Evolutionary conservation across 1,284 basidiomycete species (phyloP).

Genomic region (Ganoderma lucidum): DNA sequence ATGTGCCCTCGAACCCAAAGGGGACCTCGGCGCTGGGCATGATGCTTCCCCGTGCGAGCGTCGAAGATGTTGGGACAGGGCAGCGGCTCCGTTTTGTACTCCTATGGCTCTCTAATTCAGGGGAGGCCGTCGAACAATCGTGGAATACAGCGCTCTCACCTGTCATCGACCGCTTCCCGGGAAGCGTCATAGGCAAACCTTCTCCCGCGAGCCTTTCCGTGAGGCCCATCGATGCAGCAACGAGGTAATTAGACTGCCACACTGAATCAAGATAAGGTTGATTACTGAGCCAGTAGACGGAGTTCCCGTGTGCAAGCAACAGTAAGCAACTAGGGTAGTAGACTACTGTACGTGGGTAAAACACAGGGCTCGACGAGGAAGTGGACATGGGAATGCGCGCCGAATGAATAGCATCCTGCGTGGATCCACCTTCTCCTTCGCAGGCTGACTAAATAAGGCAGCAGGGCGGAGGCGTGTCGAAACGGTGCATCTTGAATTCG

Average conservation of each 20-base stretch:
- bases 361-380: not conserved
- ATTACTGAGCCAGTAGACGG: slow-evolving; percentile 19
- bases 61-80: not conserved
- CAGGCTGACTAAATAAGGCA: not conserved
- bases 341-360: slow-evolving; percentile 11
- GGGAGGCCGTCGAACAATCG: not conserved
- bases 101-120: not conserved
- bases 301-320: slow-evolving; percentile 9
- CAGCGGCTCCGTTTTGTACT: slow-evolving; percentile 13
- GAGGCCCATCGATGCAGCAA: not conserved
- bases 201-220: slow-evolving; percentile 33
- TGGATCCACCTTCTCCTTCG: not conserved
- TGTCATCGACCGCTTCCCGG: not conserved
- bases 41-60: not conserved
- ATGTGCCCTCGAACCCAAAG: not conserved
- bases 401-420: not conserved
- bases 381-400: not conserved
- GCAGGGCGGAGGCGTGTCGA: not conserved
- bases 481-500: not conserved
- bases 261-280: slow-evolving; percentile 12
- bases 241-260: not conserved
- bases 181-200: slow-evolving; percentile 19
- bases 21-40: not conserved
- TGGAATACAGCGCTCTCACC: not conserved
- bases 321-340: slow-evolving; percentile 2